Base-by-base conservation (phyloP, 2,329 filamentous ascomycete species). In the Nemania bipapillata region DNA sequence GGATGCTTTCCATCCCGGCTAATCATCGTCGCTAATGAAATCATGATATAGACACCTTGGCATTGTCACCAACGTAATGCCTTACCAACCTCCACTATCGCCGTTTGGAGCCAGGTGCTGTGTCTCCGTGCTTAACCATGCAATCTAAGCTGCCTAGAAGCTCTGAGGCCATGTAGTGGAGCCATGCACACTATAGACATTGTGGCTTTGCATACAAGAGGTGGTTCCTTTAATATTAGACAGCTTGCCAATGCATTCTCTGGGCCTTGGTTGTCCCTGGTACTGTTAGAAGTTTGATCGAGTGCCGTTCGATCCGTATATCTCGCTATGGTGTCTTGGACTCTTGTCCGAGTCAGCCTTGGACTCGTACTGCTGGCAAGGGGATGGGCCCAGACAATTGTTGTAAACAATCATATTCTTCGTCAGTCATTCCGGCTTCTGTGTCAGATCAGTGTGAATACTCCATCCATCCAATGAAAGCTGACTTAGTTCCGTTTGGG, bases 321-420 rank as follows among this genome's bases (percentile, higher is more conserved):
- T 59, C 24, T 54, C 70, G 69, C 50, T 37, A 77, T 77, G 74
- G 61, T 72, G 63, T 62, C 60, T 53, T 59, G 62, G 55, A 37
- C 32, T 58, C 42, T 73, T 11, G 28, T 70, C 26, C 69, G 58
- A 57, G 60, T 67, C 54, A 49, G 64, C 63, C 49, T 76, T 50
- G 58, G 68, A 42, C 65, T 75, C 45, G 47, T 63, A 52, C 40
- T 75, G 49, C 28, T 66, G 32, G 61, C 56, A 28, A 58, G 62
- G 24, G 70, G 57, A 22, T 62, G 37, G 61, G 66, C 71, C 37
- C 75, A 77, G 67, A 74, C 75, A 22, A 74, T 77, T 62, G 67
- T 76, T 26, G 74, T 77, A 35, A 67, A 73, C 42, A 73, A 74
- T 53, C 68, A 74, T 56, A 64, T 73, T 63, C 56, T 76, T 64